Evolutionary conservation across 495 filamentous ascomycete species (phyloP).

Genomic region (Aspergillus conjunctus): DNA sequence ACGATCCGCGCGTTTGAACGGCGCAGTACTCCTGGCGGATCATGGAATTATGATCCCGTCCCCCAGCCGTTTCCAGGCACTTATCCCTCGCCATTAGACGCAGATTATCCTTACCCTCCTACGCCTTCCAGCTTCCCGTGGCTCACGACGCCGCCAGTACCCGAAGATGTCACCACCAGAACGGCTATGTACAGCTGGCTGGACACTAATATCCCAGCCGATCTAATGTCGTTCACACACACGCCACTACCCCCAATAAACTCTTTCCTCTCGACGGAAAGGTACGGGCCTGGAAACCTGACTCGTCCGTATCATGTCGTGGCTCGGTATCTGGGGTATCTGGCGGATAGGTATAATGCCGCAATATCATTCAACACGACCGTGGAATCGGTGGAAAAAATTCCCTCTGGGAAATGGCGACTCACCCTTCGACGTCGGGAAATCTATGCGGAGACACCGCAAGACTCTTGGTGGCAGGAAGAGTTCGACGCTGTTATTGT

Average conservation of each 20-base stretch:
- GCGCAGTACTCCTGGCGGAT: conserved; percentile 51
- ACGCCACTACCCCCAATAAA: conserved; percentile 30
- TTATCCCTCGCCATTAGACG: neutral
- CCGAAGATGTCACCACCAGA: conserved; percentile 27
- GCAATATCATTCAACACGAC: conserved; percentile 34
- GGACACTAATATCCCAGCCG: conserved; percentile 35
- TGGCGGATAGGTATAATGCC: conserved; percentile 27
- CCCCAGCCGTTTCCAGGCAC: conserved; percentile 15
- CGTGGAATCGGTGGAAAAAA: conserved; percentile 33
- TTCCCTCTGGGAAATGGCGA: conserved; percentile 23
- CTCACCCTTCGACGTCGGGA: conserved; percentile 28
- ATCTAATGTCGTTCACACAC: conserved; percentile 34
- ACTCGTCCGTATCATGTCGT: conserved; percentile 33
- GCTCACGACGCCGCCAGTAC: conserved; percentile 12
- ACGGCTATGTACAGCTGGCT: conserved; percentile 32
- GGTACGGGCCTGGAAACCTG: conserved; percentile 28
- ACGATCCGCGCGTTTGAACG: conserved; percentile 56
- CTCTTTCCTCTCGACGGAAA: conserved; percentile 26
- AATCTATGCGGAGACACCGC: conserved; percentile 12
- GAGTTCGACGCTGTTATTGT: conserved; percentile 70
- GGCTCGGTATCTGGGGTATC: conserved; percentile 27
- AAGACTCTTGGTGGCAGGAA: conserved; percentile 39
- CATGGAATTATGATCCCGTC: conserved; percentile 40
- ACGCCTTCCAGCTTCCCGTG: conserved; percentile 17
- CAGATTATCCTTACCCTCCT: conserved; percentile 5